These are phyloP conservation scores for Pyricularia pennisetigena DNA, from an alignment of 2,329 filamentous ascomycete genomes.

Conservation along the genomic window DNA sequence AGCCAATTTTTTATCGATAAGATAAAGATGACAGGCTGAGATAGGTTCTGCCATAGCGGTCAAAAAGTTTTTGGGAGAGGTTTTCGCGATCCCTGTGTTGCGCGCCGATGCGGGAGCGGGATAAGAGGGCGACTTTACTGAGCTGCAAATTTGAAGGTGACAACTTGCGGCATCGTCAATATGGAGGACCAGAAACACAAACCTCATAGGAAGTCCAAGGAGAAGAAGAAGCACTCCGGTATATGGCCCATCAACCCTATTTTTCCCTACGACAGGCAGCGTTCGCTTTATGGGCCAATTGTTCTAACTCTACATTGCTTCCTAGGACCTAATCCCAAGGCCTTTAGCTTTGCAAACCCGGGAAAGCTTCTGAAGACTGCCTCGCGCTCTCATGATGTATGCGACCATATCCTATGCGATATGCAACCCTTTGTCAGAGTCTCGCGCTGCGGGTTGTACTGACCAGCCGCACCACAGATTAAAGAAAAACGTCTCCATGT, in stretches of 20 bases:
- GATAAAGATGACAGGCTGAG: background rate
- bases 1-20: background rate
- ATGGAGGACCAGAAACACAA: conserved; percentile 83
- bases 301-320: conserved; percentile 10
- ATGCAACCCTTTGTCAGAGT: background rate
- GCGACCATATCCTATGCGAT: background rate
- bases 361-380: conserved; percentile 71
- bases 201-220: conserved; percentile 77
- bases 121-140: background rate
- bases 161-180: conserved; percentile 13
- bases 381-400: conserved; percentile 61
- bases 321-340: conserved; percentile 73
- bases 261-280: conserved; percentile 20
- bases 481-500: conserved; percentile 96
- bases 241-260: conserved; percentile 13
- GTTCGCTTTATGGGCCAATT: background rate
- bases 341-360: conserved; percentile 75
- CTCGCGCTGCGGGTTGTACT: background rate
- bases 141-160: background rate
- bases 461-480: conserved; percentile 40
- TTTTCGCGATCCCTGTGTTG: background rate
- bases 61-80: conserved; percentile 4
- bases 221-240: conserved; percentile 66
- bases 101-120: background rate
- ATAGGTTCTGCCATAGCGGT: conserved; percentile 4